Evolutionary conservation across 1,284 basidiomycete species (phyloP), one percentile per base, ranked within the genome.

Genomic region (Austroboletus novae-zelandiae): DNA sequence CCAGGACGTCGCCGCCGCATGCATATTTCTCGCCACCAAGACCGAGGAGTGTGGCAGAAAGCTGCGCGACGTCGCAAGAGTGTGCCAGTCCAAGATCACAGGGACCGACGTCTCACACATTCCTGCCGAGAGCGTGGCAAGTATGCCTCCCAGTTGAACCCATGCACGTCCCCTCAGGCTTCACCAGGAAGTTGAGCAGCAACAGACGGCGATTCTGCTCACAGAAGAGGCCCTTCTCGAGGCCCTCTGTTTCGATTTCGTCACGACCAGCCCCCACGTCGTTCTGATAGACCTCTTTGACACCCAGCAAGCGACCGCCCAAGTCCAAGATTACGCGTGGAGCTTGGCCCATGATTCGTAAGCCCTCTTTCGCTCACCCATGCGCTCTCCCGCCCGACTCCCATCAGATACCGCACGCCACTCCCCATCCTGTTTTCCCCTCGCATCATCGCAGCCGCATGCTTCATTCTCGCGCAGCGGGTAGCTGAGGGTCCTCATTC

Each of bases 21-120:
- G 92, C 63, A 83, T 97, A 45, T 97, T 96, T 65, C 78, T 97
- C 40, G 91, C 92, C 0, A 93, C 91, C 31, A 97, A 97, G 69
- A 91, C 89, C 2, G 91, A 94, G 64, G 91, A 94, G 67, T 90
- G 88, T 58, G 89, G 89, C 40, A 75, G 91, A 47, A 94, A 94
- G 66, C 75, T 94, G n/a, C 78, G 86, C 31, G 89, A 91, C 61
- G 85, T 94, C 18, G 88, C 91, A 9, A 80, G 81, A 56, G 81
- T 93, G 15, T 86, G 80, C 55, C 83, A 84, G 66, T 80, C 86
- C 31, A 92, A 91, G 69, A 74, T 86, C 31, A 73, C 76, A 20
- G 78, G 78, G 48, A 68, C 72, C 18, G 81, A 84, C 54, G 70
- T 81, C 27, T 66, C 70, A n/a, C 74, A 80, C 34, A 78, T 88